Evolutionary conservation across 2,329 filamentous ascomycete species (phyloP), one percentile per base, ranked within the genome.

Genomic region (Penicillium sp.): DNA sequence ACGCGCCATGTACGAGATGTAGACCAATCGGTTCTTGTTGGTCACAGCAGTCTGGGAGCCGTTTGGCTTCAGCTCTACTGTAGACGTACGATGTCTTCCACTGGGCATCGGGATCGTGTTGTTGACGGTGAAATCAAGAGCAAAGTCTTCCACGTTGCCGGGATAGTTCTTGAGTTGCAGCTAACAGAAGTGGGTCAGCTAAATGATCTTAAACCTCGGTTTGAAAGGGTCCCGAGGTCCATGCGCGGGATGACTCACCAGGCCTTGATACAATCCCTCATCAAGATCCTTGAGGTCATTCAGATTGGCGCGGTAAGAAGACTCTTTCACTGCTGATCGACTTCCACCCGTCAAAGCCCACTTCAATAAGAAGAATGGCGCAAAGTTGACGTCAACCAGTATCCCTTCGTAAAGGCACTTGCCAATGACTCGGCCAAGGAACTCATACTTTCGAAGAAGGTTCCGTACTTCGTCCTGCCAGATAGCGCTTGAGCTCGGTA

Each of bases 331-430:
- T 1, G 86, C 83, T 32, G 85, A 80, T 14, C 81, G 81, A 22
- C 76, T 75, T 4, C 84, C 86, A 14, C 88, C 88, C 10, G 88
- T 87, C 49, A 93, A 82, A 2, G 92, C 86, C 94, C 94, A 99
- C 71, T 97, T 97, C 55, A 96, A 83, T 6, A 99, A 82, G 75
- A 99, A 99, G 77, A 99, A 99, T 0, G 90, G 88, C 1, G 93
- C 92, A 77, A 99, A 99, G 47, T 86, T 86, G 55, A 97, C 87
- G 72, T 99, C 92, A 44, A 97, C 87, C 3, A 99, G 81, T 42
- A 99, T 97, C 0, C 92, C 92, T 75, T 99, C 94, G 68, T 99
- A 99, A 67, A 99, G 80, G 73, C 94, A 99, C 71, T 99, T 99
- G 10, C 94, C 94, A 24, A 99, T 87, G 27, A 99, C 84, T 3